Evolutionary conservation across 306 rosid genomes (phyloP), one percentile per base, ranked within the genome.

Genomic region (Quercus wislizeni): DNA sequence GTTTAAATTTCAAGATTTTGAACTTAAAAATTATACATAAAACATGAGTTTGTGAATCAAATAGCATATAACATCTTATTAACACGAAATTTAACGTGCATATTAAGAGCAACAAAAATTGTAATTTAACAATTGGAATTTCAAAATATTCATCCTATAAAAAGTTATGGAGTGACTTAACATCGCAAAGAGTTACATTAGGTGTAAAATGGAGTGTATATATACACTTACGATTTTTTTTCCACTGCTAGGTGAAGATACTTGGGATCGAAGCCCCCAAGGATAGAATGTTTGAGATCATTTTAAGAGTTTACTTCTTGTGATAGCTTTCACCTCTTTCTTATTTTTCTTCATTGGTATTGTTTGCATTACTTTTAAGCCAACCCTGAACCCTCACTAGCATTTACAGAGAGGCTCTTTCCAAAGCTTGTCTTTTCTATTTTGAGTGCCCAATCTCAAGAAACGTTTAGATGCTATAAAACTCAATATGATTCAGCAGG

Each of bases 241-340:
- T 13, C 0, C 17, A 17, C 5, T 49, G 17, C 15, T 11, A 49
- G 15, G 17, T 49, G 54, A 49, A 12, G 54, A 3, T 49, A 49
- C 17, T 49, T 49, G 17, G 54, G 54, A 2, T 49, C 1, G 17
- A 49, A 49, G 54, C 54, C 54, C 14, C 54, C 54, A 59, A 59
- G 3, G 67, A 13, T 49, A 12, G 8, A 61, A 21, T 65, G 43
- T 30, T 65, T 65, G 23, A 15, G 18, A 7, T 65, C 1, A 8
- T 64, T 31, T 18, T 6, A 15, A 28, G 41, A 15, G 10, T 6
- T 23, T 25, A 61, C 31, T 61, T 61, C 67, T 61, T 61, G 67
- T 61, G 67, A 61, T 61, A 12, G 67, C 67, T 61, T 61, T 61
- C 67, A 23, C 33, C 67, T 61, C 67, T 59, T 59, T 61, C 67